These are phyloP conservation scores for Rutidosis leptorrhynchoides DNA, from an alignment of 129 eudicot species.

Conservation along the genomic window DNA sequence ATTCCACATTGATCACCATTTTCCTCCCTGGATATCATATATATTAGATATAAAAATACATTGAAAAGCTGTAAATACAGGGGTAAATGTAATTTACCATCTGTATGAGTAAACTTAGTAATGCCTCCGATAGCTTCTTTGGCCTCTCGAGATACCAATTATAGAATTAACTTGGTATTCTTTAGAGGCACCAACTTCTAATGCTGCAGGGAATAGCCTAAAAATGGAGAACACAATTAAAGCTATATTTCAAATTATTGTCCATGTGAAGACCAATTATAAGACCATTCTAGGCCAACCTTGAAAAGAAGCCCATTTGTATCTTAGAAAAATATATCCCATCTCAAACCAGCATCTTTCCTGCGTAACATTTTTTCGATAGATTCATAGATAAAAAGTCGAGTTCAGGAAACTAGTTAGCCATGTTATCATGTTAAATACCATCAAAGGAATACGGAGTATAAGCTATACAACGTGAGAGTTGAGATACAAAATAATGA, in stretches of 20 bases:
- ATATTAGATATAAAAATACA: not conserved
- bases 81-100: constrained; percentile 48
- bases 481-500: not conserved
- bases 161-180: constrained; percentile 92
- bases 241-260: constrained; percentile 11
- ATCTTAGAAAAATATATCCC: too few species aligned
- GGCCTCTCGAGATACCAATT: constrained; percentile 81
- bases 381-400: not conserved
- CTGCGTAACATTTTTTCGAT: constrained; percentile 39
- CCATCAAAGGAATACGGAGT: too few species aligned
- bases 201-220: constrained; percentile 90
- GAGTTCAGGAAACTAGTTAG: too few species aligned
- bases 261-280: not conserved
- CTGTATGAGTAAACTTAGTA: constrained; percentile 82
- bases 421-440: too few species aligned
- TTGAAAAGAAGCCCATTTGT: too few species aligned
- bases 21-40: constrained; percentile 60
- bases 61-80: not conserved
- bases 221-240: constrained; percentile 3
- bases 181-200: constrained; percentile 80
- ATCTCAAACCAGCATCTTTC: too few species aligned
- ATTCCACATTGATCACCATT: constrained; percentile 98
- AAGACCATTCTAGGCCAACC: not conserved
- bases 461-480: too few species aligned
- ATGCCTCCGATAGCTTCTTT: too few species aligned